Evolutionary conservation across 176 grass and related monocot species (phyloP), one percentile per base, ranked within the genome.

Genomic region (Juncus effusus): DNA sequence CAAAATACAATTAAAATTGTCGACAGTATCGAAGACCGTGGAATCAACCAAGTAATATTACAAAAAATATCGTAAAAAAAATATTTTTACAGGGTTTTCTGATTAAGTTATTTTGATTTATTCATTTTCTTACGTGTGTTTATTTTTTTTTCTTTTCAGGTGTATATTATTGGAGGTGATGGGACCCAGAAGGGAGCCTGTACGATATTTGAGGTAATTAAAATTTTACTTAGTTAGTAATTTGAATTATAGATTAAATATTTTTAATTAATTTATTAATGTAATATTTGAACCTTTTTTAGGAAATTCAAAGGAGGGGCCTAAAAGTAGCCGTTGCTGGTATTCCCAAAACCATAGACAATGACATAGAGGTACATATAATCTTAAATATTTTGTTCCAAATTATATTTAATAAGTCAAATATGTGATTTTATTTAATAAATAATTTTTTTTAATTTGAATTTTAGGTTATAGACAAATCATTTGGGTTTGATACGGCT

Each of bases 301-400:
- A 96, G 91, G 91, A 96, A 90, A 81, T 90, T 67, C 78, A 77
- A 16, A 96, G 73, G 66, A 84, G 87, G 61, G 79, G 84, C 38
- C 81, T 96, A 36, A 78, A 96, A 76, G 84, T 96, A 12, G 55
- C 81, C 11, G 91, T 96, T 69, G 87, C 75, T 65, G 91, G 87
- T 62, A 79, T 96, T 73, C 91, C 91, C 5, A 96, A 96, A 85
- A 96, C 91, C 39, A 90, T 96, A 73, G 91, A 96, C 77, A 96
- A 96, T 87, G 91, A 96, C 73, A 96, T 96, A 74, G 88, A 88
- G 85, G 93, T 97, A 88, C 72, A 6, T 42, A 64, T 36, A 36
- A 38, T 64, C 39, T 64, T 6, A 50, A 28, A 28, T 28, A 28
- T 28, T 28, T 28, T 28, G 19, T 28, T 28, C 19, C 19, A 28